phyloP scores from a whole-genome alignment of 805 yeast genomes.

The Ogataea polymorpha region DNA sequence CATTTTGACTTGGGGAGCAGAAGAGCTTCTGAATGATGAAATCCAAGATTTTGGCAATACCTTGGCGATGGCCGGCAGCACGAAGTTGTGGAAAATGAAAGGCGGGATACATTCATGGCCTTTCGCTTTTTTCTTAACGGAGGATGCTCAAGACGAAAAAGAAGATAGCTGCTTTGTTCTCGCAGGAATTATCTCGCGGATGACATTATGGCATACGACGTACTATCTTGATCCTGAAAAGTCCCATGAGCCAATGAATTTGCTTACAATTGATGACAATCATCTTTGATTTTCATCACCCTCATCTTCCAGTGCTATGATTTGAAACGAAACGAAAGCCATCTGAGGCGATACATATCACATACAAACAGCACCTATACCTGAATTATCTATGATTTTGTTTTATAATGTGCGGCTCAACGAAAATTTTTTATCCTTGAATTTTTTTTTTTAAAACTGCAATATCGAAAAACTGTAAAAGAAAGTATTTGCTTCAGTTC shows the following conservation, averaged over 20 bases:
- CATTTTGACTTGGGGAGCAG: constrained; percentile 41
- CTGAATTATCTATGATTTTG: neutral
- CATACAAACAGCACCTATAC: too few species aligned
- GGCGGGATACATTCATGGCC: constrained; percentile 50
- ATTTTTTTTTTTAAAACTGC: neutral
- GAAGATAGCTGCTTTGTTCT: constrained; percentile 39
- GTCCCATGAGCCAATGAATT: constrained; percentile 32
- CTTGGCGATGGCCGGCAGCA: constrained; percentile 28
- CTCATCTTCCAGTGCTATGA: too few species aligned
- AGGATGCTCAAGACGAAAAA: constrained; percentile 41
- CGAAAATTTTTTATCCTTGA: constrained; percentile 3
- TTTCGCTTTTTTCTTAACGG: constrained; percentile 38
- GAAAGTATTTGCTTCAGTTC: neutral
- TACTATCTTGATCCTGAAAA: constrained; percentile 25
- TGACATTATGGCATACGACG: constrained; percentile 40
- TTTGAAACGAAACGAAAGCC: too few species aligned
- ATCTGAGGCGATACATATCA: too few species aligned
- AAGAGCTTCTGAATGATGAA: constrained; percentile 39
- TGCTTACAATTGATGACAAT: constrained; percentile 32
- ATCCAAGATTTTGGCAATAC: constrained; percentile 32
- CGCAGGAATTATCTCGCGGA: constrained; percentile 40
- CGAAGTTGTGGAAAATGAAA: constrained; percentile 34
- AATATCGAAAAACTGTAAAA: neutral
- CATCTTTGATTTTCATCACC: constrained; percentile 18
- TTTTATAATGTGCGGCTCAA: constrained; percentile 6